Percentiles rank a stretch among this genome's conserved stretches.
Evolutionary conservation across 495 filamentous ascomycete genomes (phyloP).

Genomic region (Staphylotrichum tortipilum): DNA sequence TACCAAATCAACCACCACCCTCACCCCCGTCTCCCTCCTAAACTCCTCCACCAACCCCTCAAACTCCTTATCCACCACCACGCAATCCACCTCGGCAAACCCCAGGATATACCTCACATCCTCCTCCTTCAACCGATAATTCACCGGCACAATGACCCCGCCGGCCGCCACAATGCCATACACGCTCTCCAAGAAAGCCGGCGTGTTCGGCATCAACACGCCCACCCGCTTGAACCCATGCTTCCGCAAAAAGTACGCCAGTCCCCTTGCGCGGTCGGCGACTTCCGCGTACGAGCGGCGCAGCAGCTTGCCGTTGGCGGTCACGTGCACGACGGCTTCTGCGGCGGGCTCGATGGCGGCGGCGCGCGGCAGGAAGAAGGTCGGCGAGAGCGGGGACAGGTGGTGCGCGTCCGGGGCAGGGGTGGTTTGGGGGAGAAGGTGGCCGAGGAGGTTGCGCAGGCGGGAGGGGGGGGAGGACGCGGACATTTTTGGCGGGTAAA

Average conservation of each 20-base stretch:
- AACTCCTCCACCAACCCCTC: constrained; percentile 58
- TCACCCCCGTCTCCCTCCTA: constrained; percentile 48
- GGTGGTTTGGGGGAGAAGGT: constrained; percentile 43
- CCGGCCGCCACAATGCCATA: constrained; percentile 85
- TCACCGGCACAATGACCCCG: constrained; percentile 70
- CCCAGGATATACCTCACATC: constrained; percentile 87
- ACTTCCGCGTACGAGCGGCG: constrained; percentile 69
- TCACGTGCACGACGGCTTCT: constrained; percentile 79
- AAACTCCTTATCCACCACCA: constrained; percentile 81
- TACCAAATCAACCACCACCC: constrained; percentile 62
- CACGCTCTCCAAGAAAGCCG: constrained; percentile 82
- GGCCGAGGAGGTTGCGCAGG: constrained; percentile 48
- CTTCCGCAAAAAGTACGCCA: constrained; percentile 78
- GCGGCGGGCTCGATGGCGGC: constrained; percentile 85
- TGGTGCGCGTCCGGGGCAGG: constrained; percentile 28
- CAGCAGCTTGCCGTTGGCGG: constrained; percentile 62
- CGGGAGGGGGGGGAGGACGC: constrained; percentile 44
- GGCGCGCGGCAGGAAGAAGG: constrained; percentile 79
- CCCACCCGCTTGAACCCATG: constrained; percentile 62
- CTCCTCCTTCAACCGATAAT: constrained; percentile 78
- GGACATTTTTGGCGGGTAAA: neutral
- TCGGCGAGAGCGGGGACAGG: constrained; percentile 77
- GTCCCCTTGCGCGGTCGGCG: constrained; percentile 73
- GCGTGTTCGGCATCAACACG: constrained; percentile 83
- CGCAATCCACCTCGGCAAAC: constrained; percentile 76